Conservation (phyloP, 805 yeast species). For the Starmerella roubikii region DNA sequence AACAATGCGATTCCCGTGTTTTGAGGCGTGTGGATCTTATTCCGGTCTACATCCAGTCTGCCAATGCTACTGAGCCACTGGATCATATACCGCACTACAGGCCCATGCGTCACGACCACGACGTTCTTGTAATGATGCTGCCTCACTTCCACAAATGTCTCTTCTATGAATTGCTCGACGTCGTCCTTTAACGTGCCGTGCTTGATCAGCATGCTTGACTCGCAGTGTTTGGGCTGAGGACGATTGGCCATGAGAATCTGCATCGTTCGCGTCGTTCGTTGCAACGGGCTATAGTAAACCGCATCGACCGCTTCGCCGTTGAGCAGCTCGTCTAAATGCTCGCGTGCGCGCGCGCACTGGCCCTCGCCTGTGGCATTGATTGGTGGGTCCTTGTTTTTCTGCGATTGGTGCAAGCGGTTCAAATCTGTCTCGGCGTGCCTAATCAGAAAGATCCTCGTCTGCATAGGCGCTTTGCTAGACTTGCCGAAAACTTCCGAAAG, state of each 20-base stretch:
- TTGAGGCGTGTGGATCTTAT: background rate
- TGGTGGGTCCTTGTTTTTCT: slow-evolving; percentile 3
- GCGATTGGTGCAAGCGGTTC: background rate
- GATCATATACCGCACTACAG: slow-evolving; percentile 5
- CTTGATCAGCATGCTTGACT: background rate
- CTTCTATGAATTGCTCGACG: background rate
- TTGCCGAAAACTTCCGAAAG: too few species aligned
- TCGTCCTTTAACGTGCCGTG: background rate
- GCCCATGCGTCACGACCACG: slow-evolving; percentile 7
- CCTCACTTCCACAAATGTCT: background rate
- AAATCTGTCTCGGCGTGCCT: slow-evolving; percentile 8
- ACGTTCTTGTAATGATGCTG: background rate
- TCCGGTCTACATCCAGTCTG: background rate
- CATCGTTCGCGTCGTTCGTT: slow-evolving; percentile 2
- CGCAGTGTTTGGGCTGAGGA: background rate
- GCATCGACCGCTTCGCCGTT: slow-evolving; percentile 2
- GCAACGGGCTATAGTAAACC: slow-evolving; percentile 3
- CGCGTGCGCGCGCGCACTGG: background rate
- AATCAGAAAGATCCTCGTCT: slow-evolving; percentile 5
- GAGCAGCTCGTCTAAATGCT: background rate
- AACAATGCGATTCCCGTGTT: background rate
- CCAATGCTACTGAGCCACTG: slow-evolving; percentile 2
- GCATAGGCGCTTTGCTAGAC: too few species aligned
- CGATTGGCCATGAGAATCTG: slow-evolving; percentile 1
- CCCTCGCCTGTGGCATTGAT: slow-evolving; percentile 4